A percentile compares a stretch with the other conserved stretches of the same genome.
phyloP scores from a whole-genome alignment of 116 monocot species.

The Phalaenopsis hybrid region DNA sequence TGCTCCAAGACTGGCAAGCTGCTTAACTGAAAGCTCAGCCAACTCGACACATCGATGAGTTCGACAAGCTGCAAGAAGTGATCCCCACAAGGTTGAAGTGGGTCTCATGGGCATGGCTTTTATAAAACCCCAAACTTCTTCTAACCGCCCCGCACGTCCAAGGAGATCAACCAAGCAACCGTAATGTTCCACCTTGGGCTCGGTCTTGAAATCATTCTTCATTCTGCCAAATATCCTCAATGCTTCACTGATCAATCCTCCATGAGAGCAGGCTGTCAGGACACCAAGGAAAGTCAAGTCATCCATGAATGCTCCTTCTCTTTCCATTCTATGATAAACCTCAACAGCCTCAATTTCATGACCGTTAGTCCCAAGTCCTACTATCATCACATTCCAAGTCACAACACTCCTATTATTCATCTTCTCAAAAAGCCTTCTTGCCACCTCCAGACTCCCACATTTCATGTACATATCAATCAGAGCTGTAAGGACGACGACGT shows the following conservation, averaged over 20 bases:
- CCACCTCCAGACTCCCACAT: constrained; percentile 36
- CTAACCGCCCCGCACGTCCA: constrained; percentile 32
- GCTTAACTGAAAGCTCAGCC: constrained; percentile 26
- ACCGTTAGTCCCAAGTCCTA: constrained; percentile 41
- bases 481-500: constrained; percentile 35
- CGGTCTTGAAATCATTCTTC: constrained; percentile 16
- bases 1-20: constrained; percentile 23
- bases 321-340: constrained; percentile 28
- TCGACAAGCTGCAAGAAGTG: constrained; percentile 39
- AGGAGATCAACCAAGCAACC: constrained; percentile 53
- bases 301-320: constrained; percentile 27
- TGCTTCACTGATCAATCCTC: constrained; percentile 33
- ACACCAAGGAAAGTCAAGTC: constrained; percentile 35
- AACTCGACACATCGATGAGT: constrained; percentile 26
- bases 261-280: constrained; percentile 35
- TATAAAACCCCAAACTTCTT: constrained; percentile 27
- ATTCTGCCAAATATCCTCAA: constrained; percentile 35
- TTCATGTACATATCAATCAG: constrained; percentile 64
- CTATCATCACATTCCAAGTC: constrained; percentile 41
- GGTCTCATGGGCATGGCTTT: constrained; percentile 28
- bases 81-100: constrained; percentile 32
- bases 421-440: constrained; percentile 27
- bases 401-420: constrained; percentile 21
- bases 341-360: constrained; percentile 15
- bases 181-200: constrained; percentile 45